Base-by-base conservation (phyloP, 23 red algal species). In the Gracilaria gracilis region DNA sequence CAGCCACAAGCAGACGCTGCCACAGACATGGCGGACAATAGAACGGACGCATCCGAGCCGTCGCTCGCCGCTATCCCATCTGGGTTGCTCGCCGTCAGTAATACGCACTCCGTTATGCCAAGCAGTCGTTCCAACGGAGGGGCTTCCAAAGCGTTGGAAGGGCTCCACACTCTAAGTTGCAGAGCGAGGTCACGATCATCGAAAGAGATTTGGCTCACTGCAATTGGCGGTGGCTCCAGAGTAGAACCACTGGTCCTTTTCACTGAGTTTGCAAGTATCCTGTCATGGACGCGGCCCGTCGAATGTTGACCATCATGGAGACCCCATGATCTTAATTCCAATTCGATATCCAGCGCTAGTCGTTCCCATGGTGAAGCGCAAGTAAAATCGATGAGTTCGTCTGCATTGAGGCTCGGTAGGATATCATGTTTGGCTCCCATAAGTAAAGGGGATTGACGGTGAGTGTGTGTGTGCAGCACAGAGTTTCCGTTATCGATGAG, bases 341-440 rank as follows among this genome's bases (percentile, higher is more conserved):
- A 48, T 74, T 91, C 88, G 14, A 91, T 74, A 65, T 91, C 88
- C 29, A 91, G 40, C 16, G 78, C 88, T 38, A 91, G 59, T 67
- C 88, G 88, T 44, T 91, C 88, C 88, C 88, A 91, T 50, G 88
- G 66, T 29, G 88, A 70, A 23, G 88, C 75, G 65, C 88, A 91
- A 2, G 88, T 91, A 32, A 91, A 91, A 36, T 91, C 88, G 40
- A 91, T 83, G 27, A 91, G 76, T 28, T 91, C 76, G 14, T 81
- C 75, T 27, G 88, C 88, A 55, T 75, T 28, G 27, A 24, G 58
- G 23, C 39, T 35, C 13, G 88, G 88, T 32, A 83, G 79, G n/a
- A 91, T 91, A 32, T 91, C 88, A 50, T 50, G 44, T 31, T 57
- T 46, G 31, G 54, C 76, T 59, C 76, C 76, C 67, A 73, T 73